Percentiles rank a stretch among this genome's conserved stretches.
Conservation (phyloP, 495 filamentous ascomycete genomes). For the Lasiosphaeria hispida region DNA sequence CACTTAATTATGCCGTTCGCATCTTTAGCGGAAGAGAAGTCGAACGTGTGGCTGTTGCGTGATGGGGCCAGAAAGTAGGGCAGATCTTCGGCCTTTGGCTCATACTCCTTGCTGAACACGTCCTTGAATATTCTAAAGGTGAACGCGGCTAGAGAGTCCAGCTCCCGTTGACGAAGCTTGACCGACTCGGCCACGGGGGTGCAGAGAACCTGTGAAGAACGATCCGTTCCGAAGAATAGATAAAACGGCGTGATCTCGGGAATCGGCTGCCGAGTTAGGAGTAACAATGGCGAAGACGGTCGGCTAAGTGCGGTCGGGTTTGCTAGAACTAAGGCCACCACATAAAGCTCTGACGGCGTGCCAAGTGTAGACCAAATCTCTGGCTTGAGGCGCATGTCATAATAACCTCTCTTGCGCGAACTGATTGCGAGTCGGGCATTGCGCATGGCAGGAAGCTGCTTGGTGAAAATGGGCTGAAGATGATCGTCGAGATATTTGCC, state of each 20-base stretch:
- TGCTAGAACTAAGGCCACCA: slow-evolving; percentile 61
- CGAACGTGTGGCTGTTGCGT: slow-evolving; percentile 24
- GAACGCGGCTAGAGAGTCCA: slow-evolving; percentile 59
- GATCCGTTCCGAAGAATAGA: slow-evolving; percentile 64
- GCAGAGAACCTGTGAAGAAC: slow-evolving; percentile 54
- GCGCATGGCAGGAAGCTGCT: slow-evolving; percentile 75
- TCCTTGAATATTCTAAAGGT: slow-evolving; percentile 78
- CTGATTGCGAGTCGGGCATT: slow-evolving; percentile 87
- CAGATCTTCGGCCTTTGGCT: slow-evolving; percentile 58
- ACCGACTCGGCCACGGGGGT: slow-evolving; percentile 41
- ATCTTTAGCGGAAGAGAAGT: slow-evolving; percentile 22
- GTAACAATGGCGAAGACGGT: slow-evolving; percentile 60
- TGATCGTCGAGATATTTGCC: slow-evolving; percentile 67
- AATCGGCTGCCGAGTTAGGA: slow-evolving; percentile 67
- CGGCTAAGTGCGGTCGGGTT: slow-evolving; percentile 57
- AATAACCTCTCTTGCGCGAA: slow-evolving; percentile 68
- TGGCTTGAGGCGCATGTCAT: slow-evolving; percentile 78
- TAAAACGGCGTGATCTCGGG: slow-evolving; percentile 66
- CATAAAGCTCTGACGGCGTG: slow-evolving; percentile 57
- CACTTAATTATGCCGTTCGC: slow-evolving; percentile 61
- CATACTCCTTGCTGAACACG: slow-evolving; percentile 84
- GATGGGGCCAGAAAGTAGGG: slow-evolving; percentile 84
- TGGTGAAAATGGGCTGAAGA: slow-evolving; percentile 70
- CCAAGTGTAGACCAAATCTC: slow-evolving; percentile 62
- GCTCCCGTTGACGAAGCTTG: slow-evolving; percentile 33